A percentile compares a stretch with the other conserved stretches of the same genome.
Conservation (phyloP, 805 yeast species). For the Kockiozyma suomiensis region DNA sequence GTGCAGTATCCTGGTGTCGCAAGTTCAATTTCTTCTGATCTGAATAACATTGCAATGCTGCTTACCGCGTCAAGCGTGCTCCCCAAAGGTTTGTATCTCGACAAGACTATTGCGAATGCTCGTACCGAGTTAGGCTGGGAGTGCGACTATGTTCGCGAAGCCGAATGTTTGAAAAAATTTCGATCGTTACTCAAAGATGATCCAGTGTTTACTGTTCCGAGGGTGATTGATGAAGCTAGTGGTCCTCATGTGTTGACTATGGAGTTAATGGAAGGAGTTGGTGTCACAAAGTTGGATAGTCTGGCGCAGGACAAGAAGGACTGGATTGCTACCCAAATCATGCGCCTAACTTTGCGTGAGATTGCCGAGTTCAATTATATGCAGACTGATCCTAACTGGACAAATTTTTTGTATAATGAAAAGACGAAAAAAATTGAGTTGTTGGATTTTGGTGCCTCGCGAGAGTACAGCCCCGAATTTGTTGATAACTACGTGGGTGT, state of each 20-base stretch:
- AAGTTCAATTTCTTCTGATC: conserved; percentile 88
- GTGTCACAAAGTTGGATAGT: conserved; percentile 65
- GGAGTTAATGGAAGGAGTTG: conserved; percentile 83
- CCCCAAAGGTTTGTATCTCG: conserved; percentile 90
- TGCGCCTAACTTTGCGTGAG: conserved; percentile 85
- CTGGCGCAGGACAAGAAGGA: conserved; percentile 74
- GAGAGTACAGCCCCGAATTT: conserved; percentile 72
- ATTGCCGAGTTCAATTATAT: conserved; percentile 82
- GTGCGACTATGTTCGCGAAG: conserved; percentile 92
- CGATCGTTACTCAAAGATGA: conserved; percentile 60
- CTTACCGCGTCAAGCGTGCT: conserved; percentile 82
- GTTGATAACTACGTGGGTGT: conserved; percentile 68
- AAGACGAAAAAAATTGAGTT: conserved; percentile 75
- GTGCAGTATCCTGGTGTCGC: conserved; percentile 98
- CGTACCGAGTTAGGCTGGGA: conserved; percentile 95
- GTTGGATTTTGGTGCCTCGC: conserved; percentile 93
- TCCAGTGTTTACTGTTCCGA: conserved; percentile 75
- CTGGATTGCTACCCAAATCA: conserved; percentile 80
- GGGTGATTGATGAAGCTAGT: conserved; percentile 72
- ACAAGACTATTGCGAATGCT: conserved; percentile 90
- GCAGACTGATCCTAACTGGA: conserved; percentile 99
- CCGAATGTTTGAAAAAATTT: conserved; percentile 71
- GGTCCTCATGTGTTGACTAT: conserved; percentile 85
- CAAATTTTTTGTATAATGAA: conserved; percentile 84
- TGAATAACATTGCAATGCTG: conserved; percentile 78